Percentiles rank a stretch among this genome's conserved stretches.
phyloP scores from a whole-genome alignment of 768 basidiomycete genomes.

The Trametes cingulata region DNA sequence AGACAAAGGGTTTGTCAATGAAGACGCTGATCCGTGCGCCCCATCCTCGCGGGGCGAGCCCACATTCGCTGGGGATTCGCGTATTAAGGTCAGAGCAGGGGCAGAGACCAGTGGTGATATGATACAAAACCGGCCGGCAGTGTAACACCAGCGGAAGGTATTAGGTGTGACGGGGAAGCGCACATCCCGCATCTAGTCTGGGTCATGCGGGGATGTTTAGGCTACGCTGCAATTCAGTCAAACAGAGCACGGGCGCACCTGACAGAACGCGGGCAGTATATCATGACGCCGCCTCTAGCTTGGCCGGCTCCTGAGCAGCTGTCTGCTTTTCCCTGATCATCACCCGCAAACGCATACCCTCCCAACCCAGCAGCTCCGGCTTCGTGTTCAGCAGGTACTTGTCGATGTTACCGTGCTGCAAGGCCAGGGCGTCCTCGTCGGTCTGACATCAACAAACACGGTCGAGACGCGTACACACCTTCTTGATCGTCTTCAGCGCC shows the following conservation, averaged over 20 bases:
- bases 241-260: background rate
- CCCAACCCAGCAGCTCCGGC: slow-evolving; percentile 39
- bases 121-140: background rate
- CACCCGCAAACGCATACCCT: slow-evolving; percentile 44
- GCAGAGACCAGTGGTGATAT: background rate
- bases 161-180: too few relatives aligned
- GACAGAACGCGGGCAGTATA: background rate
- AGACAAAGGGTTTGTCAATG: too few relatives aligned
- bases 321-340: slow-evolving; percentile 35
- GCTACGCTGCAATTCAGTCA: background rate
- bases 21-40: too few relatives aligned
- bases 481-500: slow-evolving; percentile 80
- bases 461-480: slow-evolving; percentile 45
- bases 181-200: background rate
- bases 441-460: too few relatives aligned
- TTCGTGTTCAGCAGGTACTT: slow-evolving; percentile 45
- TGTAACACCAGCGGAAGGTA: too few relatives aligned
- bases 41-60: too few relatives aligned
- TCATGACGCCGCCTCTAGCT: slow-evolving; percentile 3
- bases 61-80: too few relatives aligned
- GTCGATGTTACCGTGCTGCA: slow-evolving; percentile 37
- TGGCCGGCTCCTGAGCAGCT: background rate
- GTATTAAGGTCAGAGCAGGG: too few relatives aligned
- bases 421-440: background rate
- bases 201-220: background rate